Evolutionary conservation across 2,329 filamentous ascomycete genomes (phyloP).

Genomic region (Biscogniauxia mediterranea): DNA sequence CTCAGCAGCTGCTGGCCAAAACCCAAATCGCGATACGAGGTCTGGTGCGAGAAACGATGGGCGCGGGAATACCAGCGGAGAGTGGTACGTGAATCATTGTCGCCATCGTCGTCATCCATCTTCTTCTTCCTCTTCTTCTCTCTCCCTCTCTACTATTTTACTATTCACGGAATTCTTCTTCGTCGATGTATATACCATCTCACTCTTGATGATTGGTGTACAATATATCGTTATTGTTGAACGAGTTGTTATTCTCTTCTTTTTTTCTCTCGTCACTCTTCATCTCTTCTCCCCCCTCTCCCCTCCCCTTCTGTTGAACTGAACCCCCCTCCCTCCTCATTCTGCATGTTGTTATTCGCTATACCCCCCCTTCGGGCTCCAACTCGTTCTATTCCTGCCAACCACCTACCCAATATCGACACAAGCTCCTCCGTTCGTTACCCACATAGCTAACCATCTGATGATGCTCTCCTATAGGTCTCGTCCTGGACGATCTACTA

Average conservation of each 20-base stretch:
- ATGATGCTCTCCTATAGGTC: slow-evolving; percentile 44
- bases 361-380: background rate
- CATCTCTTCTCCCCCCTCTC: no score
- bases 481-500: slow-evolving; percentile 55
- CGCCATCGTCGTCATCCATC: background rate
- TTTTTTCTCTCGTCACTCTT: no score
- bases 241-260: no score
- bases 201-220: no score
- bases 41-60: slow-evolving; percentile 56
- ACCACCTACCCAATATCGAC: background rate
- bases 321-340: no score
- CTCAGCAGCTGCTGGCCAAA: slow-evolving; percentile 77
- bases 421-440: slow-evolving; percentile 1
- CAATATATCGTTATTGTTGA: no score
- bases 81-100: slow-evolving; percentile 61
- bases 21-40: slow-evolving; percentile 58
- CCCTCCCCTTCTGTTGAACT: background rate
- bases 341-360: background rate
- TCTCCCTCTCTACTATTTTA: background rate
- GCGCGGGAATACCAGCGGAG: slow-evolving; percentile 58
- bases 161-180: background rate
- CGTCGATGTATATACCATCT: background rate
- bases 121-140: background rate
- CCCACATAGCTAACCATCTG: background rate
- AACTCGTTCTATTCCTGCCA: background rate